phyloP scores from a whole-genome alignment of 108 stramenopile genomes.

The Fistulifera pelliculosa region DNA sequence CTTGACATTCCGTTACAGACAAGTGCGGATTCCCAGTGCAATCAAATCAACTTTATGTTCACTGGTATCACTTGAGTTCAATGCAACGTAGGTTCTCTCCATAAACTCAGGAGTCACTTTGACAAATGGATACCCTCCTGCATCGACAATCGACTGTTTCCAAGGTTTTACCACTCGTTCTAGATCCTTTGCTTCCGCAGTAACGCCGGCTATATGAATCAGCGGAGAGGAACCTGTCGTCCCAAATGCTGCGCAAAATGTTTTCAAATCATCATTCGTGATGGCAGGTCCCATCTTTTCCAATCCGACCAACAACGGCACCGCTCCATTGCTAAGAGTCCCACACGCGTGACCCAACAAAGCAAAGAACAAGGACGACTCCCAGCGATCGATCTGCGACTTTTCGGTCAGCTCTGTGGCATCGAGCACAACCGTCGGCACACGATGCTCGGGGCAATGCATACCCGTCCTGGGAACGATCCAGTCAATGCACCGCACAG shows the following conservation, averaged over 20 bases:
- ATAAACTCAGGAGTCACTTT: constrained; percentile 12
- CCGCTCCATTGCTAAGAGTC: constrained; percentile 53
- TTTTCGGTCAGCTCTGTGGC: constrained; percentile 20
- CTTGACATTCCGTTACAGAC: constrained; percentile 45
- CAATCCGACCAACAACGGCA: constrained; percentile 67
- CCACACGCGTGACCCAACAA: constrained; percentile 66
- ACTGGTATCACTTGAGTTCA: constrained; percentile 21
- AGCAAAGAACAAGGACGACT: constrained; percentile 47
- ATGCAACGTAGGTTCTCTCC: constrained; percentile 17
- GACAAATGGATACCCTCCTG: constrained; percentile 11
- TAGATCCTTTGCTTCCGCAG: constrained; percentile 52
- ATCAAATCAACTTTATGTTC: constrained; percentile 39
- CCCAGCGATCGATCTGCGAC: constrained; percentile 8
- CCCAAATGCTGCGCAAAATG: constrained; percentile 79
- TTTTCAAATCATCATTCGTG: constrained; percentile 63
- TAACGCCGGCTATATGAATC: constrained; percentile 72
- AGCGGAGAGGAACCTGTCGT: constrained; percentile 70
- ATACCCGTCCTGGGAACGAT: constrained; percentile 50
- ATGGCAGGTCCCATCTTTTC: constrained; percentile 28
- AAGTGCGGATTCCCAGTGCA: constrained; percentile 77
- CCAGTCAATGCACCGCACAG: constrained; percentile 65
- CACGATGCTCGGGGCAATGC: constrained; percentile 42
- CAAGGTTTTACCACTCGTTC: constrained; percentile 1
- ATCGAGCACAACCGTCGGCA: constrained; percentile 46
- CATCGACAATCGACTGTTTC: not conserved